These are phyloP conservation scores for Cicer chorassanicum DNA, from an alignment of 306 rosid species.

Conservation along the genomic window DNA sequence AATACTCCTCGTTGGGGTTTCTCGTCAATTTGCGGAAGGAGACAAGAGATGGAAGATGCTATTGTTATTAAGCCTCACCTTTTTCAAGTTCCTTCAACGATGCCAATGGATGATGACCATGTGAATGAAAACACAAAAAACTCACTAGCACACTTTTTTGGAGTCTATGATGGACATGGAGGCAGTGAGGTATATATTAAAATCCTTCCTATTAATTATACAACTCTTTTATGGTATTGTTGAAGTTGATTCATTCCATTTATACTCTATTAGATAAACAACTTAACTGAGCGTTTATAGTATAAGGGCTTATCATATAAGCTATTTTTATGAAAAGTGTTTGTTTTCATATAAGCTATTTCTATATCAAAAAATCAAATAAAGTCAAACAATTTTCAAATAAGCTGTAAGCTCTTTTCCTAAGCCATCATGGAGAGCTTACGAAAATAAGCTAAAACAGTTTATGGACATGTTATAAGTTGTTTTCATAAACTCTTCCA, in stretches of 20 bases:
- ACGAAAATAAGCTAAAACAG: too few species aligned
- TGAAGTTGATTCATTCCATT: slow-evolving; percentile 39
- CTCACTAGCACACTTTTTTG: slow-evolving; percentile 63
- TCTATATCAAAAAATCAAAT: too few species aligned
- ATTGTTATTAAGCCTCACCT: slow-evolving; percentile 58
- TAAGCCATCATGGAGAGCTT: too few species aligned
- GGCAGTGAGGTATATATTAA: slow-evolving; percentile 66
- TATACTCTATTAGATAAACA: too few species aligned
- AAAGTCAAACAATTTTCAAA: too few species aligned
- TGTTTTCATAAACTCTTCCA: too few species aligned
- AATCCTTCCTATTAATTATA: neutral
- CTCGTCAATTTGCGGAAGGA: slow-evolving; percentile 66
- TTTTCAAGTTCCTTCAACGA: slow-evolving; percentile 55
- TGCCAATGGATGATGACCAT: slow-evolving; percentile 56
- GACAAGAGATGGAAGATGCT: slow-evolving; percentile 91
- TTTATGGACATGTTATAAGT: too few species aligned
- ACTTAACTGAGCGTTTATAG: too few species aligned
- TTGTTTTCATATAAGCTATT: too few species aligned
- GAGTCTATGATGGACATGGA: slow-evolving; percentile 87
- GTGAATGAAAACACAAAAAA: slow-evolving; percentile 40
- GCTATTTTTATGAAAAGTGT: too few species aligned
- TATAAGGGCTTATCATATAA: too few species aligned
- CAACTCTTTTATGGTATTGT: slow-evolving; percentile 26
- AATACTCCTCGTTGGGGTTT: slow-evolving; percentile 65
- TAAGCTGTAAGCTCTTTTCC: too few species aligned